Evolutionary conservation across 805 yeast genomes (phyloP).

Genomic region (Starmera caribaea): DNA sequence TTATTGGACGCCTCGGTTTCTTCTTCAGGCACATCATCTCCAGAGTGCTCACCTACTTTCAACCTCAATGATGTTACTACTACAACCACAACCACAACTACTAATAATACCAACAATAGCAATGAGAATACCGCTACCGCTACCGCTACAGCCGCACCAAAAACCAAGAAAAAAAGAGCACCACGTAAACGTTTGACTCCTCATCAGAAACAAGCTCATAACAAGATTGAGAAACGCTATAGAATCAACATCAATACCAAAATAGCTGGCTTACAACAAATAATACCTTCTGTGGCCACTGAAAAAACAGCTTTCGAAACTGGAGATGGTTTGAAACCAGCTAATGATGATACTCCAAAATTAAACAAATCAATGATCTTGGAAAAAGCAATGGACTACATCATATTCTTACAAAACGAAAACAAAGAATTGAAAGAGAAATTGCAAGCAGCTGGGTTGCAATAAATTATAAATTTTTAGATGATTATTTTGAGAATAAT

Average conservation of each 20-base stretch:
- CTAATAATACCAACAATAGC: no score
- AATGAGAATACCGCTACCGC: neutral
- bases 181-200: constrained; percentile 46
- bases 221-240: constrained; percentile 62
- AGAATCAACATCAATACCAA: constrained; percentile 64
- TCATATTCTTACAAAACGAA: constrained; percentile 41
- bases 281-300: constrained; percentile 58
- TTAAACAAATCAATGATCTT: constrained; percentile 59
- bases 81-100: no score
- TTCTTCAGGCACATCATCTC: no score
- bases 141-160: constrained; percentile 6
- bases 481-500: no score
- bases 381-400: constrained; percentile 59
- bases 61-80: no score
- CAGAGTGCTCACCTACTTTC: no score
- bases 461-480: no score
- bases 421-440: constrained; percentile 26
- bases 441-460: constrained; percentile 12
- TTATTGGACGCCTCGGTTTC: no score
- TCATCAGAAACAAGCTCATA: constrained; percentile 62
- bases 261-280: constrained; percentile 55
- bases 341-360: constrained; percentile 23
- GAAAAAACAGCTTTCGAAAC: constrained; percentile 57
- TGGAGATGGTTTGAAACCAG: constrained; percentile 12
- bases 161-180: constrained; percentile 34